Evolutionary conservation across 148 eudicot genomes (phyloP).

Genomic region (Rhododendron mucronatum): DNA sequence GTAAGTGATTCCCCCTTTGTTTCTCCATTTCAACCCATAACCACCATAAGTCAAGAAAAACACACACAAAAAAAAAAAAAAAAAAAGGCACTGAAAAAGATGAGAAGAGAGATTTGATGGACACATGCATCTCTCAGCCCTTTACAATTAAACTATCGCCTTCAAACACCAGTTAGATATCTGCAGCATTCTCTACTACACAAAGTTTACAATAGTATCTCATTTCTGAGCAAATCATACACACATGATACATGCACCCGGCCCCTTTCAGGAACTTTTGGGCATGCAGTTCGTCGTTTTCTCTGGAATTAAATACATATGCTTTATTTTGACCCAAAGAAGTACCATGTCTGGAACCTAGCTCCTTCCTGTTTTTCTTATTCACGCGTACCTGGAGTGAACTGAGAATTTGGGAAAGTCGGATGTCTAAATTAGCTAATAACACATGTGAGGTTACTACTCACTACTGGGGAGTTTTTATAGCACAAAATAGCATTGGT

Average conservation of each 20-base stretch:
- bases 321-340: neutral
- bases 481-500: neutral
- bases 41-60: neutral
- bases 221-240: too few relatives aligned
- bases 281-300: too few relatives aligned
- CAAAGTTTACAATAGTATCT: too few relatives aligned
- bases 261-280: too few relatives aligned
- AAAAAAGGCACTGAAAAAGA: neutral
- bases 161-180: neutral
- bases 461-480: too few relatives aligned
- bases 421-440: neutral
- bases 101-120: neutral
- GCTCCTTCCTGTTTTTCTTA: neutral
- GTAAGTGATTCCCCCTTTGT: neutral
- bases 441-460: too few relatives aligned
- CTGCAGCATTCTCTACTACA: too few relatives aligned
- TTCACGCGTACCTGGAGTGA: neutral
- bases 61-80: neutral
- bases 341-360: neutral
- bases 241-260: too few relatives aligned
- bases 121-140: neutral
- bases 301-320: neutral
- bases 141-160: neutral
- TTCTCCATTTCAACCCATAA: neutral
- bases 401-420: neutral